These are phyloP conservation scores for Diddensiella transvaalensis DNA, from an alignment of 805 yeast species.

Conservation along the genomic window DNA sequence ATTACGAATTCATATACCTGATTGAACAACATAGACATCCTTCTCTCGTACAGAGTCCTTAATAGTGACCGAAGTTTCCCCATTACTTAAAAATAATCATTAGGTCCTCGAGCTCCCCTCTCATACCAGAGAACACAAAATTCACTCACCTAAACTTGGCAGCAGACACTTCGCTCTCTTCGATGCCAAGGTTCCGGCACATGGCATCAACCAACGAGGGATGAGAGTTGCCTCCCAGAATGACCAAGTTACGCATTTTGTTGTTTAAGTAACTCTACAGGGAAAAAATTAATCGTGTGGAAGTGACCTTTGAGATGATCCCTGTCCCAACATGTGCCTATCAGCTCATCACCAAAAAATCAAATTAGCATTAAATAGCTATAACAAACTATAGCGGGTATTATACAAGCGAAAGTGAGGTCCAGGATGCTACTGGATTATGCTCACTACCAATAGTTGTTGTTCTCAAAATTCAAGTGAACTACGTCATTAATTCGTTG, in stretches of 20 bases:
- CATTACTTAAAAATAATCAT: conserved; percentile 66
- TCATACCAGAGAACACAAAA: not conserved
- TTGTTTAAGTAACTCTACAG: not conserved
- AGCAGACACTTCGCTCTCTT: conserved; percentile 58
- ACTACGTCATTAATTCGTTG: not conserved
- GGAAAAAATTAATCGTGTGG: too few relatives aligned
- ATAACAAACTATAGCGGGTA: too few relatives aligned
- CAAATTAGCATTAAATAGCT: too few relatives aligned
- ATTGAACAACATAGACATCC: conserved; percentile 87
- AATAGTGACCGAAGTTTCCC: conserved; percentile 87
- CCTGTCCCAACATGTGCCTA: too few relatives aligned
- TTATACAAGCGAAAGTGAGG: too few relatives aligned
- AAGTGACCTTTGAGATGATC: too few relatives aligned
- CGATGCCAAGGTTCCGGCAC: conserved; percentile 72
- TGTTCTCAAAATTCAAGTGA: too few relatives aligned
- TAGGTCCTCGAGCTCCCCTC: not conserved
- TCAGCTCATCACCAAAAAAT: too few relatives aligned
- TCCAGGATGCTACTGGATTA: too few relatives aligned
- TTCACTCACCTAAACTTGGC: conserved; percentile 47
- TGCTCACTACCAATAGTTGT: too few relatives aligned
- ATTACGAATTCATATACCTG: too few relatives aligned
- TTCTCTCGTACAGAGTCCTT: conserved; percentile 91
- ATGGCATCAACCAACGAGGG: conserved; percentile 72
- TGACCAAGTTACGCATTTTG: conserved; percentile 74
- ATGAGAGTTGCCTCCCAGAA: conserved; percentile 89